phyloP scores from a whole-genome alignment of 2,329 filamentous ascomycete genomes.

The Fusarium sp. region DNA sequence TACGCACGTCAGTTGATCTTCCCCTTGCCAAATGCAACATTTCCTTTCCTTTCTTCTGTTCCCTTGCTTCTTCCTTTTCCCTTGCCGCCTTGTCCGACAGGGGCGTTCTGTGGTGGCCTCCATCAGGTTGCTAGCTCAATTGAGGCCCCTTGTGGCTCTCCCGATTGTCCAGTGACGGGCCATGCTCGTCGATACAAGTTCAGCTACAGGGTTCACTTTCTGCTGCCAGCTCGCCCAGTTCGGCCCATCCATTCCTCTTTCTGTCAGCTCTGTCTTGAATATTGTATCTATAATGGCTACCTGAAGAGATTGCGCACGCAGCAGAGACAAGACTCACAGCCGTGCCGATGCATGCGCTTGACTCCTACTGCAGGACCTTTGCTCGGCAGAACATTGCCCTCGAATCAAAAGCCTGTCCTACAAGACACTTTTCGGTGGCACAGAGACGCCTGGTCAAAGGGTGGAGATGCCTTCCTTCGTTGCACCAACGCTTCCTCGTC shows the following conservation, averaged over 20 bases:
- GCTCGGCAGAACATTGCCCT: neutral
- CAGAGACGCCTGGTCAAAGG: neutral
- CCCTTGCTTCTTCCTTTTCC: neutral
- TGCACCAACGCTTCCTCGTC: slow-evolving; percentile 5
- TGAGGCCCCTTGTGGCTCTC: slow-evolving; percentile 6
- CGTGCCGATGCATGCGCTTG: neutral
- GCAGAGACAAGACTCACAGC: neutral
- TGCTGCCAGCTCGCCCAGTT: neutral
- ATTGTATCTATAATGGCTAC: neutral
- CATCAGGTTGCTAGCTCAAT: neutral
- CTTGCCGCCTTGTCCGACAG: neutral
- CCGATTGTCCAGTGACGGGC: neutral
- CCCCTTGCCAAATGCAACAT: neutral
- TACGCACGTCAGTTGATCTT: neutral
- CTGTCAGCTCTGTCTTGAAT: neutral
- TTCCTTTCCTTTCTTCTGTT: neutral
- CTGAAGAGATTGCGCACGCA: neutral
- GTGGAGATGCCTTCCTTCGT: slow-evolving; percentile 15
- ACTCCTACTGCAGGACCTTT: neutral
- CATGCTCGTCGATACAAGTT: neutral
- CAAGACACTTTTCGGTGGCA: neutral
- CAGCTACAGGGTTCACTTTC: neutral
- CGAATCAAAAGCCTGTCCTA: neutral
- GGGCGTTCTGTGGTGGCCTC: neutral
- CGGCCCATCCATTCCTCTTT: slow-evolving; percentile 3